Conservation (phyloP, 2,329 filamentous ascomycete genomes). For the Aureobasidium namibiae region DNA sequence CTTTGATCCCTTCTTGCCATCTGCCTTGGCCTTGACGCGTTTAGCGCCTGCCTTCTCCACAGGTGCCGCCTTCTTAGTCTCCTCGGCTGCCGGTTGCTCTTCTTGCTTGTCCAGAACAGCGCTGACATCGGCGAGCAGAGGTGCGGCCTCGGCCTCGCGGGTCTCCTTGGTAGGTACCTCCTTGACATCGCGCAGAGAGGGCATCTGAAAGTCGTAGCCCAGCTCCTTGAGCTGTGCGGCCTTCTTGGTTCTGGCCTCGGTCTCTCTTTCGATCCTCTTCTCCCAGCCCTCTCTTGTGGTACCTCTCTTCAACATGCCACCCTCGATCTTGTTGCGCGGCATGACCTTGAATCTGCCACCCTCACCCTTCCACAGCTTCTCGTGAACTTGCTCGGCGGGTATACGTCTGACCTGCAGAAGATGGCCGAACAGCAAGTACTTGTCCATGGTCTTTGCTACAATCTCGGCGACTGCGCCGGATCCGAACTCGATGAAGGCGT, state of each 20-base stretch:
- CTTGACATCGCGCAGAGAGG: conserved; percentile 58
- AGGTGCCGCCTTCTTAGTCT: conserved; percentile 22
- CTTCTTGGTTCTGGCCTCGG: conserved; percentile 59
- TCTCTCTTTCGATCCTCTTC: conserved; percentile 64
- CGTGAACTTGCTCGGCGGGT: conserved; percentile 67
- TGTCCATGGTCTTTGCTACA: conserved; percentile 93
- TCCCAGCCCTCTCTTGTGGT: conserved; percentile 70
- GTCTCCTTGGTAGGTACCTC: conserved; percentile 39
- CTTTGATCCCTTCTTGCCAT: conserved; percentile 27
- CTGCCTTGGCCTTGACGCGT: conserved; percentile 26
- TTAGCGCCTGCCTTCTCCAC: conserved; percentile 21
- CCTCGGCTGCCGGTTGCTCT: conserved; percentile 19
- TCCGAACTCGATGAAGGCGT: conserved; percentile 85
- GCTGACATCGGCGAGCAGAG: conserved; percentile 24
- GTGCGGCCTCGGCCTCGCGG: conserved; percentile 25
- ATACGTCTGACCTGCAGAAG: conserved; percentile 82
- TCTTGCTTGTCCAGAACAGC: conserved; percentile 25
- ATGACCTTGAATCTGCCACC: conserved; percentile 83
- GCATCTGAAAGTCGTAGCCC: conserved; percentile 75
- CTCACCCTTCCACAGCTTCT: conserved; percentile 79
- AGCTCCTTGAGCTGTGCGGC: conserved; percentile 67
- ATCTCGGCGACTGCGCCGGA: conserved; percentile 75
- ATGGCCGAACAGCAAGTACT: conserved; percentile 91
- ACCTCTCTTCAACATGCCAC: conserved; percentile 63
- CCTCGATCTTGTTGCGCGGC: conserved; percentile 80